Base-by-base conservation (phyloP, 2,329 filamentous ascomycete genomes). In the Monosporascus cannonballus region DNA sequence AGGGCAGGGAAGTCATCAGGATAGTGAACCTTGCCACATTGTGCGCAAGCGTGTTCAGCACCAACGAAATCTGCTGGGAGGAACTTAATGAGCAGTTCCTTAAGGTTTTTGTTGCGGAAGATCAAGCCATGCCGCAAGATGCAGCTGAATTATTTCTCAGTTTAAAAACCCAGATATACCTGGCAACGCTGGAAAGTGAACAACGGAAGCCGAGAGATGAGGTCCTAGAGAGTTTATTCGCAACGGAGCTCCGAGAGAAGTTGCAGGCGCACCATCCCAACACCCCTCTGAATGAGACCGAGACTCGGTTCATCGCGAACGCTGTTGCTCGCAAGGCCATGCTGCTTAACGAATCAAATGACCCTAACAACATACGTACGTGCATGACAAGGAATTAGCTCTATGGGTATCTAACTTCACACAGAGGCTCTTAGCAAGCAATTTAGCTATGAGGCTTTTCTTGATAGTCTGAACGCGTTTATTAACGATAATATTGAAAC, bases 361-460 rank as follows among this genome's bases (percentile, higher is more conserved):
- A 60, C 18, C 8, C 49, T 36, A 57, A 62, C 30, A 63, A 56
- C 48, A 60, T 65, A 47, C 53, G 65, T 67, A 65, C 47, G 64
- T 61, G 39, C 48, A n/a, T 25, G 7, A 34, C 11, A 9, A 51
- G 25, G 39, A 48, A 39, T 41, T 36, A 7, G 38, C 34, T 24
- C 37, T n/a, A 24, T 49, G 25, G 17, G 48, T 48, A 49, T 51
- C 65, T 48, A 66, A 51, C 41, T 18, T 37, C 11, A 9, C 22
- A 4, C 24, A 65, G 64, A 61, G 20, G 51, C 57, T 27, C 56
- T 64, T 22, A 61, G 62, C 49, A 65, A 64, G 49, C 60, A 67
- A 54, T 68, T 67, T 53, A 66, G 63, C 4, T 69, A 67, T 34
- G 66, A 68, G 49, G 62, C 66, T 8, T 69, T 66, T 49, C 59